phyloP scores from a whole-genome alignment of 805 yeast genomes.

The Torulaspora delbrueckii region DNA sequence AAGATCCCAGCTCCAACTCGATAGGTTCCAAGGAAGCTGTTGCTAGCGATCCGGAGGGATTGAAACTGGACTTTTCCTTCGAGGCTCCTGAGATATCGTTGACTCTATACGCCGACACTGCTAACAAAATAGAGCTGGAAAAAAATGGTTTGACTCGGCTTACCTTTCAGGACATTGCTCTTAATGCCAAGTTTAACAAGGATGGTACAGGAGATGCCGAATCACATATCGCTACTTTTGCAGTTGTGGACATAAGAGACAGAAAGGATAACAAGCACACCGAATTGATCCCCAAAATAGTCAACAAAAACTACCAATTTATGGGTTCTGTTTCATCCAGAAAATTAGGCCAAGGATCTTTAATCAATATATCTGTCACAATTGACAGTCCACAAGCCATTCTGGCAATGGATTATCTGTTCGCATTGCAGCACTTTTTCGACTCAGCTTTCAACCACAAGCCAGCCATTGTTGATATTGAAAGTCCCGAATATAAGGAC shows the following conservation, averaged over 20 bases:
- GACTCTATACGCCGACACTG: slow-evolving; percentile 53
- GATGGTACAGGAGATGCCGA: slow-evolving; percentile 56
- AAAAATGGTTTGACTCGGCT: slow-evolving; percentile 49
- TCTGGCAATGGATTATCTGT: slow-evolving; percentile 78
- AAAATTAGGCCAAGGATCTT: slow-evolving; percentile 38
- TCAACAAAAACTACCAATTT: slow-evolving; percentile 65
- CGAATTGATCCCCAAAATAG: slow-evolving; percentile 70
- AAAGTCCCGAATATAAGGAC: neutral
- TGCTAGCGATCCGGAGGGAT: slow-evolving; percentile 1
- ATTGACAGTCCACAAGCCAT: slow-evolving; percentile 78
- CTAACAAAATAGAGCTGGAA: slow-evolving; percentile 33
- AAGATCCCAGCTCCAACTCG: slow-evolving; percentile 12
- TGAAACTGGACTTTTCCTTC: slow-evolving; percentile 43
- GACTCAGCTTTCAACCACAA: slow-evolving; percentile 42
- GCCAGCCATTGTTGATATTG: neutral
- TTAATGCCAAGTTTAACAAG: slow-evolving; percentile 47
- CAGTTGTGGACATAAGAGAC: slow-evolving; percentile 68
- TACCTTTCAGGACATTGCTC: slow-evolving; percentile 54
- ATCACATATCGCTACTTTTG: slow-evolving; percentile 63
- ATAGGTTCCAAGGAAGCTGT: neutral
- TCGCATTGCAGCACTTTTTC: slow-evolving; percentile 64
- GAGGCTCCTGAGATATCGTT: slow-evolving; percentile 59
- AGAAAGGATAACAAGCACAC: slow-evolving; percentile 64
- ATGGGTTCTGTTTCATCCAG: slow-evolving; percentile 48
- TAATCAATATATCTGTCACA: slow-evolving; percentile 51